Evolutionary conservation across 169 alveolate species (phyloP), one percentile per base, ranked within the genome.

Genomic region (Cryptosporidium sp.): DNA sequence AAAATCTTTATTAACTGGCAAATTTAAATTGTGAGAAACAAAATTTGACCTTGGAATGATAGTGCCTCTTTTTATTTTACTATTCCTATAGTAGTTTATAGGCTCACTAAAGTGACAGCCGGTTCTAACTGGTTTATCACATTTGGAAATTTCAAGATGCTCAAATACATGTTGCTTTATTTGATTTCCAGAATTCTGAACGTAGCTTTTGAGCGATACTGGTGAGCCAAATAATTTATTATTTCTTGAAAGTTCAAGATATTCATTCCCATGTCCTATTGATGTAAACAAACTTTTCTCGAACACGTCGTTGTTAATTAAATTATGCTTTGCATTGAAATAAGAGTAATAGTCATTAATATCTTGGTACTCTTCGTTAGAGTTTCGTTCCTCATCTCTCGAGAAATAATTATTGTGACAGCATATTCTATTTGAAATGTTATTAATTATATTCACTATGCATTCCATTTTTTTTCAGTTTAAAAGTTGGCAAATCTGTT

Each of bases 241-340:
- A 31, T 73, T 71, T 71, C 85, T 73, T 9, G 71, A 73, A 58
- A 73, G 14, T 59, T 73, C 86, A 26, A 73, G n/a, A 26, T 73
- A 73, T 18, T 55, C 71, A 9, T 6, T 41, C 8, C 52, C 51
- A 12, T 73, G 45, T 18, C 18, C 68, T 52, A 6, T 73, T 16
- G 58, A 69, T 14, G 71, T 65, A 10, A 65, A 65, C 33, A 65
- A 14, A 35, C 31, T 65, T 29, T 51, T 65, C 10, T 65, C 50
- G 21, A 65, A 35, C 7, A 65, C 10, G 10, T 33, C 71, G 31
- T 65, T 65, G 51, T 65, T 37, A 14, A 65, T 65, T 37, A 14
- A 8, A n/a, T 29, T 65, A 3, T 37, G 71, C 33, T 37, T 37
- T 3, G 71, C 10, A 37, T 23, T 65, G 18, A 65, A 65, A 37